phyloP scores from a whole-genome alignment of 768 basidiomycete genomes.

The Rhodosporidiobolus odoratus region DNA sequence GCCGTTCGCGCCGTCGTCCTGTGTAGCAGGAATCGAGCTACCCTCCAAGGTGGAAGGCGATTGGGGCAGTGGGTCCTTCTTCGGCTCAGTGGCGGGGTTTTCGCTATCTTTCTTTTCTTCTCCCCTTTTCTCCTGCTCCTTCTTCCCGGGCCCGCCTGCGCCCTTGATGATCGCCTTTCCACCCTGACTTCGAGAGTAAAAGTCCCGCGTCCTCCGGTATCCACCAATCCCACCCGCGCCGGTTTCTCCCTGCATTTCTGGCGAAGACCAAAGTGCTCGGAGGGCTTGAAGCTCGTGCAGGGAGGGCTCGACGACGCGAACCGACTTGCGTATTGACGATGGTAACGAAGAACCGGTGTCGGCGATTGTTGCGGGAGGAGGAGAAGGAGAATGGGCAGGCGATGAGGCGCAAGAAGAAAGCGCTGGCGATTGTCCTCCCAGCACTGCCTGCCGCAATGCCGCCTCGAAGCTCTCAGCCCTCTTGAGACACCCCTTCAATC shows the following conservation, averaged over 20 bases:
- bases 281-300: constrained; percentile 16
- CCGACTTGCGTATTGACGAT: not conserved
- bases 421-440: too few relatives aligned
- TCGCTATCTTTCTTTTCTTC: not conserved
- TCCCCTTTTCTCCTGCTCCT: not conserved
- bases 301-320: constrained; percentile 19
- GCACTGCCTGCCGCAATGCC: not conserved
- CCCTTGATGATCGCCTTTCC: constrained; percentile 9
- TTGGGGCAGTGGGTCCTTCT: not conserved
- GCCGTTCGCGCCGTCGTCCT: too few relatives aligned
- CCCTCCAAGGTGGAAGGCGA: too few relatives aligned
- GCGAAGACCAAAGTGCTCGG: constrained; percentile 9
- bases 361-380: not conserved
- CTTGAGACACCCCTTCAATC: constrained; percentile 13
- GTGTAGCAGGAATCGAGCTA: too few relatives aligned
- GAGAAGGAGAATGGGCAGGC: not conserved
- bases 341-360: too few relatives aligned
- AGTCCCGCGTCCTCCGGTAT: constrained; percentile 21
- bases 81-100: not conserved
- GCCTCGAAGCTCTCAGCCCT: not conserved
- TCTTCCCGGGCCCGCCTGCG: too few relatives aligned
- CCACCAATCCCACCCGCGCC: constrained; percentile 22
- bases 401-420: not conserved
- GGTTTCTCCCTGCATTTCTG: constrained; percentile 8
- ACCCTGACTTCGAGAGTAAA: constrained; percentile 15